These are phyloP conservation scores for Laguncularia racemosa DNA, from an alignment of 345 rosid species.

Conservation along the genomic window DNA sequence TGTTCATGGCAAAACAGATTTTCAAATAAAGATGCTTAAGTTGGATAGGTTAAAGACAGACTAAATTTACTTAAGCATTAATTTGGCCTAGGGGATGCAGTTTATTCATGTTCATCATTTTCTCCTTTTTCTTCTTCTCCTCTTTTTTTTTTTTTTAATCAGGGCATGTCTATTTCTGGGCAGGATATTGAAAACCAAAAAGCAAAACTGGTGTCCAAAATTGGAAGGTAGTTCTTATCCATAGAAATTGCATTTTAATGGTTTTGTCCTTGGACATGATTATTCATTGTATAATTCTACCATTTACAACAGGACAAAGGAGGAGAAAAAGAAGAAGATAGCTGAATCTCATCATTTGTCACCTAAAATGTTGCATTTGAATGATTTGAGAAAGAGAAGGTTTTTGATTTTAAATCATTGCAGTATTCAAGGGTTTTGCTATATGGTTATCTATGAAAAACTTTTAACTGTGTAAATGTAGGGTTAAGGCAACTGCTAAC, in stretches of 20 bases:
- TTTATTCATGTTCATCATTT: too few relatives aligned
- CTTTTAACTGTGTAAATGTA: slow-evolving; percentile 7
- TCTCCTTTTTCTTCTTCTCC: background rate
- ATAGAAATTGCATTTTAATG: slow-evolving; percentile 2
- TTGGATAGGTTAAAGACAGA: too few relatives aligned
- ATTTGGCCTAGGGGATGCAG: too few relatives aligned
- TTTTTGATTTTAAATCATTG: too few relatives aligned
- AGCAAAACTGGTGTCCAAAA: slow-evolving; percentile 26
- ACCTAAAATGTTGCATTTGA: slow-evolving; percentile 7
- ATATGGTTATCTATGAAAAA: background rate
- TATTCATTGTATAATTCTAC: background rate
- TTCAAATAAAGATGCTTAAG: too few relatives aligned
- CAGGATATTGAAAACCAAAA: slow-evolving; percentile 34
- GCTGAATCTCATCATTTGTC: slow-evolving; percentile 29
- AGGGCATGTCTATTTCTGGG: slow-evolving; percentile 8
- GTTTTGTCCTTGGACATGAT: slow-evolving; percentile 5
- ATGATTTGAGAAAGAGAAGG: too few relatives aligned
- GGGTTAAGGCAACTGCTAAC: slow-evolving; percentile 35
- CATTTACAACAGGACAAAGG: slow-evolving; percentile 36
- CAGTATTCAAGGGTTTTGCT: too few relatives aligned
- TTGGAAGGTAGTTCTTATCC: slow-evolving; percentile 38
- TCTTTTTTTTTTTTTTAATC: slow-evolving; percentile 2
- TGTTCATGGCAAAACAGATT: too few relatives aligned
- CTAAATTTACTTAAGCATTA: too few relatives aligned
- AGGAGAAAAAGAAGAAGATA: slow-evolving; percentile 32